phyloP scores from a whole-genome alignment of 768 basidiomycete genomes.

The Punctularia strigosozonata region DNA sequence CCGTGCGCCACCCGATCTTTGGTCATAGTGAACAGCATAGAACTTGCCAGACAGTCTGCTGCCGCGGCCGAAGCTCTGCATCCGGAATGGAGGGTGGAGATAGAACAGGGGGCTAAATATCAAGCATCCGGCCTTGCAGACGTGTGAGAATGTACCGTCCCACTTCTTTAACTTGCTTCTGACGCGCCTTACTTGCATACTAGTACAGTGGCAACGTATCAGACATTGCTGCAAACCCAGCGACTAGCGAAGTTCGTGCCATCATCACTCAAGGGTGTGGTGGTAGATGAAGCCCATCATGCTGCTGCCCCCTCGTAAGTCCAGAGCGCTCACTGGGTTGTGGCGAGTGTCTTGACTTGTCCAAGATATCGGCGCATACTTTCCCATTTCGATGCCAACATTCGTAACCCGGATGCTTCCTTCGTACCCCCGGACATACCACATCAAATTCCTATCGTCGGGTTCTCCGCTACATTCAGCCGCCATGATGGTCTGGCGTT shows the following conservation, averaged over 20 bases:
- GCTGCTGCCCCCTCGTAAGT: conserved; percentile 83
- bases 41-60: conserved; percentile 83
- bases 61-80: conserved; percentile 52
- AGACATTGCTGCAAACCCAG: conserved; percentile 57
- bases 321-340: background rate
- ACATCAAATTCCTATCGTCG: conserved; percentile 69
- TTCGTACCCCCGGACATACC: conserved; percentile 23
- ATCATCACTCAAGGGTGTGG: conserved; percentile 52
- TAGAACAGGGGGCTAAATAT: conserved; percentile 78
- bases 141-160: conserved; percentile 40
- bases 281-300: conserved; percentile 93
- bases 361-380: conserved; percentile 70
- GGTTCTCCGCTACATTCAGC: conserved; percentile 92
- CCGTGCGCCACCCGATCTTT: conserved; percentile 46
- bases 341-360: conserved; percentile 5
- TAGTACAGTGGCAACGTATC: conserved; percentile 84
- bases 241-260: conserved; percentile 72
- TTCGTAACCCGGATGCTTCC: conserved; percentile 39
- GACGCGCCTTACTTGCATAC: background rate
- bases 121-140: conserved; percentile 74
- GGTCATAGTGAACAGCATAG: conserved; percentile 82
- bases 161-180: background rate
- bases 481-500: conserved; percentile 86
- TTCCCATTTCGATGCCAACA: conserved; percentile 67
- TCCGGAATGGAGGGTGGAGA: conserved; percentile 73